phyloP scores from a whole-genome alignment of 306 rosid genomes.

The Acacia crassicarpa region DNA sequence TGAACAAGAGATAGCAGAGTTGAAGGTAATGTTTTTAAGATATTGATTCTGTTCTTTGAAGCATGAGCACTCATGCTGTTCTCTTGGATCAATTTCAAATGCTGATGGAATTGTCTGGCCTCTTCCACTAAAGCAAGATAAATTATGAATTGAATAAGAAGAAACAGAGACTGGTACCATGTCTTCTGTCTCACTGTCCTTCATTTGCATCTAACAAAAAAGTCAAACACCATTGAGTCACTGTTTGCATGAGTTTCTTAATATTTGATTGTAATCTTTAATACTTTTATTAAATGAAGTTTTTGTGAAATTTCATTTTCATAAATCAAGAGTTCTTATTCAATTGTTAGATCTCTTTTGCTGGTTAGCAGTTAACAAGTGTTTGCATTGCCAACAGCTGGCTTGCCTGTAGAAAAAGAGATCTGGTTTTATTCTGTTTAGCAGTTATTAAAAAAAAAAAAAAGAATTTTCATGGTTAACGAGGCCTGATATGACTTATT shows the following conservation, averaged over 20 bases:
- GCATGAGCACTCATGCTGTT: conserved; percentile 14
- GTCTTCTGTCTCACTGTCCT: conserved; percentile 4
- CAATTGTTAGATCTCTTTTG: neutral
- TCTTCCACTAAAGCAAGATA: conserved; percentile 8
- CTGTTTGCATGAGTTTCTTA: conserved; percentile 7
- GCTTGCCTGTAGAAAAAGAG: neutral
- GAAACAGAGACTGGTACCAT: neutral
- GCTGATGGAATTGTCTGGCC: neutral
- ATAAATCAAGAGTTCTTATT: neutral
- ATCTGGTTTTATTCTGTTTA: conserved; percentile 3
- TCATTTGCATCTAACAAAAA: conserved; percentile 15
- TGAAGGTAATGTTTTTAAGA: conserved; percentile 54
- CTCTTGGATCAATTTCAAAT: conserved; percentile 21
- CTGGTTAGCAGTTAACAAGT: conserved; percentile 13
- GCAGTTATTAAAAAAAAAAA: neutral
- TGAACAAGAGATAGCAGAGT: conserved; percentile 92
- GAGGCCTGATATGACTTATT: neutral
- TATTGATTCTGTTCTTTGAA: neutral
- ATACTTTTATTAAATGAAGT: neutral
- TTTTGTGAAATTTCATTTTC: neutral
- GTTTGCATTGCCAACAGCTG: neutral
- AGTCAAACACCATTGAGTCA: conserved; percentile 5
- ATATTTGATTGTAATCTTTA: neutral
- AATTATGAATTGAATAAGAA: neutral
- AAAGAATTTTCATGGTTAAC: neutral